Evolutionary conservation across 208 protist species (phyloP).

Genomic region (Trypanosoma avium): DNA sequence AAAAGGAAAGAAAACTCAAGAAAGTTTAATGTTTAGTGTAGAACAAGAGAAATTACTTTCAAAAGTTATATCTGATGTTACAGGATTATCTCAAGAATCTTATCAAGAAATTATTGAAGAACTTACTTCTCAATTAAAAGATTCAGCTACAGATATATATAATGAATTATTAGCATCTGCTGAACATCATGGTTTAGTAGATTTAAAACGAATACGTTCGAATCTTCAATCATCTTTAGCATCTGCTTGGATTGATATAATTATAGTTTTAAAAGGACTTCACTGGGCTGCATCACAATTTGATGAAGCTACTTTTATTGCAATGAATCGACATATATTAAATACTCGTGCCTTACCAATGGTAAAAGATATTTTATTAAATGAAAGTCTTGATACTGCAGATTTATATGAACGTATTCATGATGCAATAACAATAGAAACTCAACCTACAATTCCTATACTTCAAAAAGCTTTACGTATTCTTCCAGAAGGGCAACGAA

Average conservation of each 20-base stretch:
- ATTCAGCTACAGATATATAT: conserved; percentile 34
- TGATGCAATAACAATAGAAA: neutral
- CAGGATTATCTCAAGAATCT: conserved; percentile 8
- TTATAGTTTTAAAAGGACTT: conserved; percentile 45
- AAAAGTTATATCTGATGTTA: conserved; percentile 27
- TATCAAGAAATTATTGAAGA: conserved; percentile 29
- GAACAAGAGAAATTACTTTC: conserved; percentile 27
- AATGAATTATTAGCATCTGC: conserved; percentile 30
- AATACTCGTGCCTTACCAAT: conserved; percentile 37
- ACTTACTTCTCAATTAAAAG: conserved; percentile 37
- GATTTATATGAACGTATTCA: conserved; percentile 38
- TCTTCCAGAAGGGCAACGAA: conserved; percentile 43
- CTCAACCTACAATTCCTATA: conserved; percentile 16
- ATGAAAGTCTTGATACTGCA: conserved; percentile 59
- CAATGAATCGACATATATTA: conserved; percentile 45
- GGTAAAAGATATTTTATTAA: conserved; percentile 43
- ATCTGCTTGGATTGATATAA: conserved; percentile 44
- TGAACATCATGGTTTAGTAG: conserved; percentile 34
- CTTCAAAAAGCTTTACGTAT: conserved; percentile 39
- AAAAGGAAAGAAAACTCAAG: conserved; percentile 16
- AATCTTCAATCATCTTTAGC: conserved; percentile 43
- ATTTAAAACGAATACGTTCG: conserved; percentile 39
- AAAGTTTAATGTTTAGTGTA: conserved; percentile 3
- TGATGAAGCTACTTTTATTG: conserved; percentile 34
- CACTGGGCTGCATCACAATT: conserved; percentile 51